Evolutionary conservation across 1,139 yeast species (phyloP), one percentile per base, ranked within the genome.

Genomic region (Diutina catenulata): DNA sequence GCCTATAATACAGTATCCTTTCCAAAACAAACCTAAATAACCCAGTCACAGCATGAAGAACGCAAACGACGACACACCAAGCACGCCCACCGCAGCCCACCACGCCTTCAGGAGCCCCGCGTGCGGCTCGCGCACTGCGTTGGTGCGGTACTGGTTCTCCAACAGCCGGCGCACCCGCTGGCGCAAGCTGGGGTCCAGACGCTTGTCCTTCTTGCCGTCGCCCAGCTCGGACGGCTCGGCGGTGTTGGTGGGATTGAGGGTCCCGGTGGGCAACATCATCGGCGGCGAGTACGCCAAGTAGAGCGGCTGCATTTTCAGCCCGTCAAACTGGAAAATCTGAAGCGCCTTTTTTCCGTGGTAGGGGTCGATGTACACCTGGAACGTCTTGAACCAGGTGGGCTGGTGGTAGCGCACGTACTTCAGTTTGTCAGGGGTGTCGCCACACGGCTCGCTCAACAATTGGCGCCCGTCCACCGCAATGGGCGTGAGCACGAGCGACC

Each of bases 231-330:
- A 52, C n/a, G 29, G 20, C 5, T n/a, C 29, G 8, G 23, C 22
- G 5, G 7, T 4, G 36, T 67, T 66, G 3, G 95, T 84, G 22
- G 97, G 97, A 56, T 87, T 88, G 68, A 91, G 65, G 1, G 96
- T 88, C 41, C 59, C 61, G 1, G 98, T 91, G 18, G 98, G 98
- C 45, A 91, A 73, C 98, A 91, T 91, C 72, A 81, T 68, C 15
- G 98, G 94, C 7, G 98, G 98, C 52, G 72, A 74, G 64, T 88
- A 91, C 3, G 93, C 95, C 59, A 91, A 70, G 57, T 84, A 91
- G 49, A 91, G 60, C 0, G 98, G 97, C 48, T 86, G 93, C 69
- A 82, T 62, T 40, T 75, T 75, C 16, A 83, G 59, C 16, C 97
- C 97, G 56, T 87, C 95, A 49, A 74, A 80, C 60, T 80, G 77